Evolutionary conservation across 257 asterid genomes (phyloP), one percentile per base, ranked within the genome.

Genomic region (Solanum ossicruentum): DNA sequence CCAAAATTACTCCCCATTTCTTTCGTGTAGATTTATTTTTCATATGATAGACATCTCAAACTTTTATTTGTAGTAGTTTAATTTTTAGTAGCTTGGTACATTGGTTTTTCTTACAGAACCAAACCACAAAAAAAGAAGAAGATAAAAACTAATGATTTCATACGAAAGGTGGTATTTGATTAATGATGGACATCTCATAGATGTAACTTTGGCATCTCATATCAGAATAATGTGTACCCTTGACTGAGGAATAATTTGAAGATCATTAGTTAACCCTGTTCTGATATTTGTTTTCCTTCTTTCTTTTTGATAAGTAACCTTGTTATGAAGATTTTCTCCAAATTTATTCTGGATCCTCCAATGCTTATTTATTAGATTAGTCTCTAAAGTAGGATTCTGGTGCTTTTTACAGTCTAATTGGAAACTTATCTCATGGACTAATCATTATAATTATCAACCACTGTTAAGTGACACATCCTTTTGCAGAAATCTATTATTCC

Each of bases 401-500:
- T 78, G 65, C 28, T 78, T 78, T 2, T 78, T 12, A 78, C 49
- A 54, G 51, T 77, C 28, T 51, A 69, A 26, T 78, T 78, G 65
- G 49, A 26, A 78, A 78, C 6, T 52, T 52, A 15, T 32, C 7
- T 78, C 82, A 52, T 51, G 83, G 18, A 41, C 23, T 41, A 16
- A 2, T 58, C 16, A 36, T 16, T 77, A 39, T 28, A 75, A 8
- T 51, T 20, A 84, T 70, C 79, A 58, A 73, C 54, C 63, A 83
- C 70, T 17, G 81, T 78, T 88, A 83, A 49, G 39, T 60, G 85
- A 79, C 87, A 21, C 61, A 1, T 87, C 36, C 84, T 84, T 88
- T 88, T 43, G 81, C 94, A 97, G 99, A 95, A 93, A 8, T 71
- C 94, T 78, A 80, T 97, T 80, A 83, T 95, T 82, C 99, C 98